Evolutionary conservation across 1,284 basidiomycete genomes (phyloP).

Genomic region (Schizophyllum commune): DNA sequence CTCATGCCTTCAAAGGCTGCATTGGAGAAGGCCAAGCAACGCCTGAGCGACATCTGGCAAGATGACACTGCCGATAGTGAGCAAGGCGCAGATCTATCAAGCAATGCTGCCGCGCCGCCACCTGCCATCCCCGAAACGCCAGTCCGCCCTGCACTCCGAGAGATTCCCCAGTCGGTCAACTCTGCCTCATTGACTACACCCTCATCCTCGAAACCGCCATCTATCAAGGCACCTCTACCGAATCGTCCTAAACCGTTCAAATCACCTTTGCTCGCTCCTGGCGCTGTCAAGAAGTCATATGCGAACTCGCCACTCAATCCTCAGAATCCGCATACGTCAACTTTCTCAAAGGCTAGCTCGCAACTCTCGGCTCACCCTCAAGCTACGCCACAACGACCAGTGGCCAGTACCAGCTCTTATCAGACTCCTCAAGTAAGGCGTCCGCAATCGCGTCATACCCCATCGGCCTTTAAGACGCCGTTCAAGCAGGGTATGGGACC

Average conservation of each 20-base stretch:
- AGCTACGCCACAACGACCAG: constrained; percentile 11
- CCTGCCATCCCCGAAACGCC: constrained; percentile 7
- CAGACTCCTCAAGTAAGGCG: not conserved
- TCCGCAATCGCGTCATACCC: not conserved
- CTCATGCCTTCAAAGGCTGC: constrained; percentile 52
- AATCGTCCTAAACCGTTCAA: constrained; percentile 41
- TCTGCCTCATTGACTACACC: constrained; percentile 14
- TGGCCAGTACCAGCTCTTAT: not conserved
- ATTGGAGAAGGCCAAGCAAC: constrained; percentile 46
- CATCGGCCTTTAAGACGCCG: constrained; percentile 52
- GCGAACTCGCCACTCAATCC: constrained; percentile 26
- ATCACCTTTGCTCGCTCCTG: constrained; percentile 35
- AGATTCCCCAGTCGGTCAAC: constrained; percentile 31
- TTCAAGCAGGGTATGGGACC: constrained; percentile 58
- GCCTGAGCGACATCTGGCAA: constrained; percentile 45
- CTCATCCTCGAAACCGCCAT: too few relatives aligned
- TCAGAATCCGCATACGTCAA: constrained; percentile 7
- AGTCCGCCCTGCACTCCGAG: constrained; percentile 32
- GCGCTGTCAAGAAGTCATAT: constrained; percentile 10
- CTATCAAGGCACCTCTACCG: not conserved
- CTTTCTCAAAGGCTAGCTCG: constrained; percentile 15
- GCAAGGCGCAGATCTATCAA: not conserved
- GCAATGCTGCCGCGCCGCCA: constrained; percentile 6
- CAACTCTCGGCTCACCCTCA: constrained; percentile 13
- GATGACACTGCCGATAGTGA: constrained; percentile 28